phyloP scores from a whole-genome alignment of 768 basidiomycete species.

The Pleurotus salmoneostramineus region DNA sequence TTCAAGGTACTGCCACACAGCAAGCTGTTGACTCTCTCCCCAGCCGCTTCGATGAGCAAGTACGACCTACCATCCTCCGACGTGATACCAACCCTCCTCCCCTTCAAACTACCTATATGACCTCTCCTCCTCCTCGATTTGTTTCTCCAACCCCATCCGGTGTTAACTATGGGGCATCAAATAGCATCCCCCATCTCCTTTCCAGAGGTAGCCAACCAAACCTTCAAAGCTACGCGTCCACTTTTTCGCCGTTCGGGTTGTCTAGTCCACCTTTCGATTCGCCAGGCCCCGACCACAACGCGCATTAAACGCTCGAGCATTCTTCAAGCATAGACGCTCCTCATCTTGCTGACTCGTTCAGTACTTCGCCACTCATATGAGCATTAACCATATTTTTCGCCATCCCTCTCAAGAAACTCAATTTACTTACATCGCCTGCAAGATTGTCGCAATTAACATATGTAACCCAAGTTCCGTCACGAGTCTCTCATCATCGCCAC shows the following conservation, averaged over 20 bases:
- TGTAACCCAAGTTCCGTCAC: conserved; percentile 13
- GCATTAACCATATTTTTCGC: conserved; percentile 25
- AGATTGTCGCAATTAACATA: conserved; percentile 17
- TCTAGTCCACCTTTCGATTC: conserved; percentile 4
- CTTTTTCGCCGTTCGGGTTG: conserved; percentile 3
- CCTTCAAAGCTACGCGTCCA: background rate
- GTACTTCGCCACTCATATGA: conserved; percentile 19
- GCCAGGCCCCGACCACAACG: background rate
- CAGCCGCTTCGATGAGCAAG: conserved; percentile 11
- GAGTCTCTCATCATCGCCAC: conserved; percentile 29
- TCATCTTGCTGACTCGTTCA: conserved; percentile 17
- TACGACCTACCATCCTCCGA: conserved; percentile 18
- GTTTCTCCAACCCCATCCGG: conserved; percentile 34
- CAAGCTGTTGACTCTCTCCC: conserved; percentile 11
- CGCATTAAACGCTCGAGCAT: background rate
- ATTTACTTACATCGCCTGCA: conserved; percentile 22
- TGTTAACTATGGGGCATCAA: background rate
- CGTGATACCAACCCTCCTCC: conserved; percentile 19
- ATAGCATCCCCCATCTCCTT: background rate
- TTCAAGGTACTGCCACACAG: conserved; percentile 21
- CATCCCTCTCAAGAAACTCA: conserved; percentile 31
- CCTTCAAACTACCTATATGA: conserved; percentile 23
- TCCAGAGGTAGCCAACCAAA: conserved; percentile 3
- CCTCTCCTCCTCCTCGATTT: conserved; percentile 44
- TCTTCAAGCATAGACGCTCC: background rate